phyloP scores from a whole-genome alignment of 495 filamentous ascomycete species.

The Aspergillus incahuasiensis region DNA sequence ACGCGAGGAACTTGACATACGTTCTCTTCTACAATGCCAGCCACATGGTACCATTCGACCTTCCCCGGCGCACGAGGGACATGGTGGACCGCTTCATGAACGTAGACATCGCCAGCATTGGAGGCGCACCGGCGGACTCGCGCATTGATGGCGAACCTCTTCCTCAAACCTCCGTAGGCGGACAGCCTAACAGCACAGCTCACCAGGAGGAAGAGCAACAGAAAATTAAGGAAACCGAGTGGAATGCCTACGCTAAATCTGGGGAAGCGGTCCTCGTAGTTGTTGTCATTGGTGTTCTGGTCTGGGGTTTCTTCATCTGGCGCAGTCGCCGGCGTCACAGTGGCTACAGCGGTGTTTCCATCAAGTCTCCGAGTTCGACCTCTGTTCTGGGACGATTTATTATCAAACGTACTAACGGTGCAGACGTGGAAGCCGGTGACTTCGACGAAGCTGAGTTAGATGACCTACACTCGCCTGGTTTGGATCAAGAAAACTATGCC shows the following conservation, averaged over 20 bases:
- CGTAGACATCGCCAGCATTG: conserved; percentile 88
- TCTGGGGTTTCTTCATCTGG: conserved; percentile 87
- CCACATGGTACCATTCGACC: conserved; percentile 98
- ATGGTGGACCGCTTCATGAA: conserved; percentile 97
- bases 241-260: conserved; percentile 87
- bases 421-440: conserved; percentile 75
- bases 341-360: conserved; percentile 45
- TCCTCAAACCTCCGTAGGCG: conserved; percentile 80
- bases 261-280: conserved; percentile 87
- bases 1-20: conserved; percentile 92
- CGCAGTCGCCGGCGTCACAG: conserved; percentile 55
- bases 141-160: conserved; percentile 85
- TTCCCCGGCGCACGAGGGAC: conserved; percentile 78
- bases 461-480: conserved; percentile 54
- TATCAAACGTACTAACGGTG: conserved; percentile 42
- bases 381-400: conserved; percentile 35
- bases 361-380: conserved; percentile 28
- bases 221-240: conserved; percentile 79
- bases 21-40: conserved; percentile 91
- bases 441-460: conserved; percentile 90
- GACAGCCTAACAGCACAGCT: conserved; percentile 73
- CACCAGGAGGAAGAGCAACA: conserved; percentile 69
- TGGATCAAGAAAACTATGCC: conserved; percentile 38
- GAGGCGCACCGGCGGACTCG: conserved; percentile 77
- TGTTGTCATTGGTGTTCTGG: conserved; percentile 68